These are phyloP conservation scores for Globisporangium alternatum DNA, from an alignment of 352 stramenopile genomes.

Conservation along the genomic window DNA sequence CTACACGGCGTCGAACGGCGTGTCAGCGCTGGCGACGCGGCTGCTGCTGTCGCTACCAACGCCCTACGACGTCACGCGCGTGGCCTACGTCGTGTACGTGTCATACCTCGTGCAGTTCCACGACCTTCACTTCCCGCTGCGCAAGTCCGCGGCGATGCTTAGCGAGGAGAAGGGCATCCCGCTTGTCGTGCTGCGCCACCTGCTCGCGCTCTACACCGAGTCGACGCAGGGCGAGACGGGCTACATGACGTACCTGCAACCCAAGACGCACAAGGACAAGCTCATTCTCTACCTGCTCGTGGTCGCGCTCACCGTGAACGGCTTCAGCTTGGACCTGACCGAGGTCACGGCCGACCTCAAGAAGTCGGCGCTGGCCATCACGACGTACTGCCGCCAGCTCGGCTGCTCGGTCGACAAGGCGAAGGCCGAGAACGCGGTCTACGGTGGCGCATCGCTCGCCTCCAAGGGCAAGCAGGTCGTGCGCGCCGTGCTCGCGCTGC, in stretches of 20 bases:
- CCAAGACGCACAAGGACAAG: conserved; percentile 83
- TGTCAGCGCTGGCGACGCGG: conserved; percentile 53
- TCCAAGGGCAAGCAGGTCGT: conserved; percentile 67
- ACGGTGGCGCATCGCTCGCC: conserved; percentile 40
- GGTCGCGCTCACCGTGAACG: conserved; percentile 68
- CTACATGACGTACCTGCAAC: conserved; percentile 63
- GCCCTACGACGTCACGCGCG: conserved; percentile 68
- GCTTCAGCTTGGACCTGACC: conserved; percentile 73
- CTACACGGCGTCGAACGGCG: conserved; percentile 39
- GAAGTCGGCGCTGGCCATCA: conserved; percentile 42
- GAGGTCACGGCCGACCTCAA: conserved; percentile 72
- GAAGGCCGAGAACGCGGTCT: conserved; percentile 57
- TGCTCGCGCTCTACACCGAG: conserved; percentile 71
- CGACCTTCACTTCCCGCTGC: conserved; percentile 55
- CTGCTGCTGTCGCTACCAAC: conserved; percentile 65
- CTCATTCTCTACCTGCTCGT: conserved; percentile 73
- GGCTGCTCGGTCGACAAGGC: conserved; percentile 70
- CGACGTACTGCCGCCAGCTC: conserved; percentile 68
- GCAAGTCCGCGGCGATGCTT: conserved; percentile 60
- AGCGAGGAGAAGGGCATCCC: conserved; percentile 78
- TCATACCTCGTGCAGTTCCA: conserved; percentile 72
- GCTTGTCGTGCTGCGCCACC: conserved; percentile 63
- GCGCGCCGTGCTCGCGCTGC: conserved; percentile 70
- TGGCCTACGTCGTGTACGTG: conserved; percentile 71
- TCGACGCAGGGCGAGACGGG: conserved; percentile 49